Conservation (phyloP, 2,329 filamentous ascomycete species). For the Neonectria ditissima region DNA sequence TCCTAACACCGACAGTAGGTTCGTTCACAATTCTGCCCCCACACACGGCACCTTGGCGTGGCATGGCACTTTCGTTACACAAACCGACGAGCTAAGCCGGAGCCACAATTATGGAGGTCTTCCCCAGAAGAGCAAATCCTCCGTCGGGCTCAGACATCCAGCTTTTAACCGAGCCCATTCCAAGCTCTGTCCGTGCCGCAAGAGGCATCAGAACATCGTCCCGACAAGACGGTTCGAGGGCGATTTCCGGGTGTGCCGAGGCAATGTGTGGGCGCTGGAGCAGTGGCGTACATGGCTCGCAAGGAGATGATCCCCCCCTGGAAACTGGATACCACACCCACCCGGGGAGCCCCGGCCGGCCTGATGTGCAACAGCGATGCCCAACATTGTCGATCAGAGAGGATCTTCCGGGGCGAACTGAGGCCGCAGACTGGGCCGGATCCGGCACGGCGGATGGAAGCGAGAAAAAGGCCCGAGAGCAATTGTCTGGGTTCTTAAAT, state of each 20-base stretch:
- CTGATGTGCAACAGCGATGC: background rate
- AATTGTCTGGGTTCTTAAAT: background rate
- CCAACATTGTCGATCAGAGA: background rate
- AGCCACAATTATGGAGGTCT: background rate
- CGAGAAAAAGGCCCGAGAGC: background rate
- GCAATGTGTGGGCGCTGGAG: background rate
- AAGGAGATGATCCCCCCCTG: background rate
- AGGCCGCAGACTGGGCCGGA: background rate
- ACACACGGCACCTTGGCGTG: background rate
- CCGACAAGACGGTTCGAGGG: background rate
- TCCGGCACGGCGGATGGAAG: background rate
- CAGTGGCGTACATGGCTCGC: background rate
- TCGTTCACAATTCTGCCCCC: background rate
- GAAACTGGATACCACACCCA: background rate
- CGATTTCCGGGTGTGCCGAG: background rate
- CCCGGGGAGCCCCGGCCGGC: background rate
- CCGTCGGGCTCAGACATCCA: background rate
- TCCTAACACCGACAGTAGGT: background rate
- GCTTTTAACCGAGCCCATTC: background rate
- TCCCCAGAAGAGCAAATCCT: background rate
- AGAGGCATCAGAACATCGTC: background rate
- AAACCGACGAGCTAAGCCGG: background rate
- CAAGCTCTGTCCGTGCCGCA: background rate
- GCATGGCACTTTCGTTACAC: background rate
- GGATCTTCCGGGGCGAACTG: background rate